Evolutionary conservation across 371 early-diverging fungal genomes (phyloP), one percentile per base, ranked within the genome.

Genomic region (Circinella umbellata): DNA sequence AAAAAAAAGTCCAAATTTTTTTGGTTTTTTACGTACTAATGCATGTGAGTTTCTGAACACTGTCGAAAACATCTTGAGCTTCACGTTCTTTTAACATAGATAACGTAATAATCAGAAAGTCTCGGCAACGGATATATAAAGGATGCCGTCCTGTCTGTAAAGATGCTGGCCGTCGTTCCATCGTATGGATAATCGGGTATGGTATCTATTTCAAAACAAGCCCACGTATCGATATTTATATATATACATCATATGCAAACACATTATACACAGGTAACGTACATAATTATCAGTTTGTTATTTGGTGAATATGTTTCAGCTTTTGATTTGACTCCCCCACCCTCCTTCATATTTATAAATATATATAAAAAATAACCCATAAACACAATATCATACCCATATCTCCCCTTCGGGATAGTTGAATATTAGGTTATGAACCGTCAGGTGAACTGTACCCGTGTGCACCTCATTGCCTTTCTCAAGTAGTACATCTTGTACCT

Each of bases 181-280:
- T 93, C 6, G 92, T 90, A 73, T 92, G 92, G 27, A 97, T 89
- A 54, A 94, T 87, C 27, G 96, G 92, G 78, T 95, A 96, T 55
- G 91, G 88, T 59, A 96, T 87, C 95, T 93, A 80, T 51, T 51
- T 14, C 5, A 51, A 51, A 17, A n/a, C 8, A 51, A 51, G 11
- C 11, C 11, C 42, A 42, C 42, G 3, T 42, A 42, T 42, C 1
- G 14, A 4, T 57, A 57, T 34, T 37, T 10, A 9, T 34, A 57
- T 34, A 18, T 57, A 20, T 64, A 53, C 36, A 36, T 18, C 34
- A 46, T 53, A 49, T 5, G 6, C 11, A 42, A 42, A 42, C 27
- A 27, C 27, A 27, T 27, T 27, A 27, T 27, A 27, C 27, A 27
- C 27, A 27, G 2, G 27, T 27, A 27, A 27, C 27, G 27, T 27